phyloP scores from a whole-genome alignment of 169 alveolate species.

The Cryptosporidium ubiquitum region DNA sequence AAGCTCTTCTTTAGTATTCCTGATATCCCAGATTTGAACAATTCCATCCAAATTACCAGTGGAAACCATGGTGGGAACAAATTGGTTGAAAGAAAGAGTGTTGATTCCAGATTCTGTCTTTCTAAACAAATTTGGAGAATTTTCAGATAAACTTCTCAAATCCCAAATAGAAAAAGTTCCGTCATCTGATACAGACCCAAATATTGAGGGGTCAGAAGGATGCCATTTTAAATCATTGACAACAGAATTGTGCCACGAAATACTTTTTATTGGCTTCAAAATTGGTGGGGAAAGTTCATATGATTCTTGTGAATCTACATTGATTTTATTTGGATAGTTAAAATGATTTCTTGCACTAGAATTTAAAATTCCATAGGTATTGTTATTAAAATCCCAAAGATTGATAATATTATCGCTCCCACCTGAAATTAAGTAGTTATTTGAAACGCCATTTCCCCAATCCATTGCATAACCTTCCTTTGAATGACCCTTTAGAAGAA shows the following conservation, averaged over 20 bases:
- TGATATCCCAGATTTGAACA: conserved; percentile 84
- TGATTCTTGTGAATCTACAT: background rate
- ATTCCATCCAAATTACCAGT: conserved; percentile 84
- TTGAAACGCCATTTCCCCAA: conserved; percentile 85
- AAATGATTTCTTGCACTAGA: conserved; percentile 25
- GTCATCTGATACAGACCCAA: conserved; percentile 86
- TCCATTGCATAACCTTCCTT: conserved; percentile 92
- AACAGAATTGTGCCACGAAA: conserved; percentile 80
- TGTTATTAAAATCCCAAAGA: conserved; percentile 89
- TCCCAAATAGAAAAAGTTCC: conserved; percentile 83
- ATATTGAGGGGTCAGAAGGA: conserved; percentile 76
- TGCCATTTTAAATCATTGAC: conserved; percentile 86
- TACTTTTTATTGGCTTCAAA: conserved; percentile 74
- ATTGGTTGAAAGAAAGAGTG: conserved; percentile 81
- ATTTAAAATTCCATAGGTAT: conserved; percentile 2
- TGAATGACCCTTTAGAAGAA: conserved; percentile 89
- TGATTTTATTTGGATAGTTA: background rate
- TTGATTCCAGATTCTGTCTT: conserved; percentile 82
- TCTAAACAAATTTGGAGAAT: conserved; percentile 76
- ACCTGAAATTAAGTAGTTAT: conserved; percentile 88
- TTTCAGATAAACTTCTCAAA: conserved; percentile 74
- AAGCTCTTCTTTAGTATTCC: conserved; percentile 79
- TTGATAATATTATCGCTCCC: conserved; percentile 89
- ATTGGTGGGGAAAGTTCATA: conserved; percentile 66
- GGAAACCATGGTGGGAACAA: conserved; percentile 79